Evolutionary conservation across 225 moss, liverwort and hornwort species (phyloP).

Genomic region (Takakia lepidozioides): DNA sequence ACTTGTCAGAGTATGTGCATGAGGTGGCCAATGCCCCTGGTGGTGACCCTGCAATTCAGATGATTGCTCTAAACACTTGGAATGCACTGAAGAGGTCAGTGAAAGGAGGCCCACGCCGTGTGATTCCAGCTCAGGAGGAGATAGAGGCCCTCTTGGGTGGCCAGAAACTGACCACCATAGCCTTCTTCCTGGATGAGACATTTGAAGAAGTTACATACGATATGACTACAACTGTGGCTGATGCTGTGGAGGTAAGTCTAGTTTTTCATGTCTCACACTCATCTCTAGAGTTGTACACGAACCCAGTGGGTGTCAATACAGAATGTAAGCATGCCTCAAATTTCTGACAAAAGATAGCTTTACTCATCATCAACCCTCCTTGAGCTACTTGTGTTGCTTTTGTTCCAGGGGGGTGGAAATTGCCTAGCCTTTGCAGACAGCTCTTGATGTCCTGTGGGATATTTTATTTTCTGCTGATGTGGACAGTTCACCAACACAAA

Average conservation of each 20-base stretch:
- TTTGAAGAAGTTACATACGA: slow-evolving; percentile 96
- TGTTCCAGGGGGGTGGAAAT: too few species aligned
- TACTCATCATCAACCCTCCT: too few species aligned
- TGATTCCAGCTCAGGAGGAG: slow-evolving; percentile 86
- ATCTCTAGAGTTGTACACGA: too few species aligned
- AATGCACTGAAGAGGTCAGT: slow-evolving; percentile 92
- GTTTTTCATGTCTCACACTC: too few species aligned
- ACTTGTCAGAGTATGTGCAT: slow-evolving; percentile 88
- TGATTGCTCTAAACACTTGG: slow-evolving; percentile 81
- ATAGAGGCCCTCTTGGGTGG: slow-evolving; percentile 82
- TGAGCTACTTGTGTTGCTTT: too few species aligned
- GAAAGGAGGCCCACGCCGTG: slow-evolving; percentile 87
- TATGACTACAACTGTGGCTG: slow-evolving; percentile 90
- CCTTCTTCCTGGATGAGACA: slow-evolving; percentile 96
- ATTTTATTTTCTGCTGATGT: too few species aligned
- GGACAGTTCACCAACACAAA: too few species aligned
- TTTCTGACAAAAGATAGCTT: too few species aligned
- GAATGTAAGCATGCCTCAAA: too few species aligned
- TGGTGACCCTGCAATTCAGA: slow-evolving; percentile 65
- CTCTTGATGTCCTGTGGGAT: too few species aligned
- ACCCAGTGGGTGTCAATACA: too few species aligned
- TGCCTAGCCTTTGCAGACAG: too few species aligned
- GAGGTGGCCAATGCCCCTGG: slow-evolving; percentile 80
- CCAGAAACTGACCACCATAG: slow-evolving; percentile 75
- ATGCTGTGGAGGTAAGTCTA: slow-evolving; percentile 93